phyloP scores from a whole-genome alignment of 495 filamentous ascomycete genomes.

The Xylaria curta region DNA sequence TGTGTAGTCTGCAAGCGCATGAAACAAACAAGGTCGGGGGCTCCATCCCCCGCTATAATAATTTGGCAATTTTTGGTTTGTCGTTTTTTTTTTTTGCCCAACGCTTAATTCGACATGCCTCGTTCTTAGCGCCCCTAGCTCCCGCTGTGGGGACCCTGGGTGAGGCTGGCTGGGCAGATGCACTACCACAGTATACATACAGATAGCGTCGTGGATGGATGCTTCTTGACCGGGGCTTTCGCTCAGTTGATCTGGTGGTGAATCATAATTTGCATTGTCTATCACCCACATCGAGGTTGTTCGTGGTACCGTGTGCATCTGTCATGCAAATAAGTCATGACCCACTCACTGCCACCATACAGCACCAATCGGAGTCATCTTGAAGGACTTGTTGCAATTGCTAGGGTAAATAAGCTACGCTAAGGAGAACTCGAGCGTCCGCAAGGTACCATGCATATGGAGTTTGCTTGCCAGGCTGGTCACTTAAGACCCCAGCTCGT shows the following conservation, averaged over 20 bases:
- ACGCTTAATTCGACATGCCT: constrained; percentile 14
- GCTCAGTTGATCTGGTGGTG: constrained; percentile 22
- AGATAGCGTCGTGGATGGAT: constrained; percentile 15
- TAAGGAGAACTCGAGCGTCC: constrained; percentile 28
- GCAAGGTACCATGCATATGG: constrained; percentile 18
- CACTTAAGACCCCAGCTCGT: not conserved
- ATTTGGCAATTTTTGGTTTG: not conserved
- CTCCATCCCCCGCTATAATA: constrained; percentile 1
- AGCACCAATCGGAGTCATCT: constrained; percentile 26
- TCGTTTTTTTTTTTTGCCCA: constrained; percentile 29
- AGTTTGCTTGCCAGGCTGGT: constrained; percentile 8
- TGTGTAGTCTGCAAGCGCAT: not conserved
- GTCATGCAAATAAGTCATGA: constrained; percentile 25
- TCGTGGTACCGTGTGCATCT: constrained; percentile 23
- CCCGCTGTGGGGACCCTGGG: constrained; percentile 42
- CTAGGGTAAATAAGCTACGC: constrained; percentile 24
- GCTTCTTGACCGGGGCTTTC: constrained; percentile 16
- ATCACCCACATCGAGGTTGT: constrained; percentile 12
- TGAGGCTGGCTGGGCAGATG: constrained; percentile 37
- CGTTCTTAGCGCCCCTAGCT: constrained; percentile 31
- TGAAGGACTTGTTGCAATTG: constrained; percentile 27
- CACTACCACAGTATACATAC: constrained; percentile 16
- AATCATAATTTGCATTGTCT: constrained; percentile 24
- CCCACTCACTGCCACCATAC: constrained; percentile 1
- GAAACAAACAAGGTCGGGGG: constrained; percentile 15